A percentile compares a stretch with the other conserved stretches of the same genome.
These are phyloP conservation scores for Russula vinacea DNA, from an alignment of 768 basidiomycete species.

Conservation along the genomic window DNA sequence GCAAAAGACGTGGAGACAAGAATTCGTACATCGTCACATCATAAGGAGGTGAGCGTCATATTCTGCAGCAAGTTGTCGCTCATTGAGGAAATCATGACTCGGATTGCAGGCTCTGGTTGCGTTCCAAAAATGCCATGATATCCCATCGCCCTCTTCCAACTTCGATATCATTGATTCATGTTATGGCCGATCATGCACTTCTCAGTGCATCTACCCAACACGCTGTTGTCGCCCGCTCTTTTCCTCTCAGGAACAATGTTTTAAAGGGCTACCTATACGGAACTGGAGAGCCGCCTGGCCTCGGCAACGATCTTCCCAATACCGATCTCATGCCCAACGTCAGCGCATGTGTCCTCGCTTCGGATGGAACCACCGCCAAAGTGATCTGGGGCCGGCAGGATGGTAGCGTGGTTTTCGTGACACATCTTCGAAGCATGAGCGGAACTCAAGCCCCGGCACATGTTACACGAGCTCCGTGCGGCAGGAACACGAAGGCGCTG, in stretches of 20 bases:
- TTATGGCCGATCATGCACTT: constrained; percentile 55
- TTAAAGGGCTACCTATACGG: constrained; percentile 69
- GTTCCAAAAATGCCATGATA: constrained; percentile 56
- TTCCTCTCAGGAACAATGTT: constrained; percentile 66
- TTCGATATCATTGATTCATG: constrained; percentile 53
- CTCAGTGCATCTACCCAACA: constrained; percentile 62
- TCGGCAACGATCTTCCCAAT: constrained; percentile 71
- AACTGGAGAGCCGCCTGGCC: constrained; percentile 52
- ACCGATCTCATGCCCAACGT: constrained; percentile 70
- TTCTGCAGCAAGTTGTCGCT: background rate
- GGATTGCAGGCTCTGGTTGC: constrained; percentile 61
- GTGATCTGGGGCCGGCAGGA: constrained; percentile 71
- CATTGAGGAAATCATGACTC: constrained; percentile 6
- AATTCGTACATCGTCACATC: constrained; percentile 58
- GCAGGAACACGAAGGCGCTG: constrained; percentile 62
- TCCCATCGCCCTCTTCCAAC: constrained; percentile 64
- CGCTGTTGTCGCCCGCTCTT: constrained; percentile 69
- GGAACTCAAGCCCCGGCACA: constrained; percentile 43
- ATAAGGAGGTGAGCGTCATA: constrained; percentile 48
- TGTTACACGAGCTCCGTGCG: constrained; percentile 48
- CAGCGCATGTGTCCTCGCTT: constrained; percentile 53
- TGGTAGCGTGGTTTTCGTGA: constrained; percentile 64
- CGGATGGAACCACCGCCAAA: constrained; percentile 62
- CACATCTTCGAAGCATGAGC: constrained; percentile 59
- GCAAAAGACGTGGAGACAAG: constrained; percentile 63